These are phyloP conservation scores for Cladosporium sphaerospermum DNA, from an alignment of 2,329 filamentous ascomycete genomes.

Conservation along the genomic window DNA sequence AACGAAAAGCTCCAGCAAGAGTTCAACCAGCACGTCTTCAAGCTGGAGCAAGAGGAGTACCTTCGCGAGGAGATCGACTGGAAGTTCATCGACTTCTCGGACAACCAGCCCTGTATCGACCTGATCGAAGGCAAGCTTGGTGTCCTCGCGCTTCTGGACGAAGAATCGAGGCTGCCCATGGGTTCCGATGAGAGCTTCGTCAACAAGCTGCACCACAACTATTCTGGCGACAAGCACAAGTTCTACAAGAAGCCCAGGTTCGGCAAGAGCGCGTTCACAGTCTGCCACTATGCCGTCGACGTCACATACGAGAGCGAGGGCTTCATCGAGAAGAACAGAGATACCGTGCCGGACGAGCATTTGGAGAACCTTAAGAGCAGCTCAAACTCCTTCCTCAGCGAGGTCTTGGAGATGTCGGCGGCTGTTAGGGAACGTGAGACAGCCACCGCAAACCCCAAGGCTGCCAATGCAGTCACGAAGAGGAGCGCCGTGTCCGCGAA, in stretches of 20 bases:
- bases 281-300: constrained; percentile 96
- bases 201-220: constrained; percentile 92
- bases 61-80: constrained; percentile 96
- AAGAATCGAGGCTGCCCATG: constrained; percentile 95
- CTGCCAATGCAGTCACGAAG: constrained; percentile 64
- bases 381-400: constrained; percentile 74
- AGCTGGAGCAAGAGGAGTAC: constrained; percentile 96
- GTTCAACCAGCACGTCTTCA: constrained; percentile 99
- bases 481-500: constrained; percentile 88
- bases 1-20: constrained; percentile 99
- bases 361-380: constrained; percentile 85
- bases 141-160: constrained; percentile 84
- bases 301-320: constrained; percentile 98
- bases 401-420: constrained; percentile 79
- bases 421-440: constrained; percentile 85
- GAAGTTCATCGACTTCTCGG: constrained; percentile 99
- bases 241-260: constrained; percentile 99
- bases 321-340: constrained; percentile 98
- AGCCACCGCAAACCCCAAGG: constrained; percentile 58
- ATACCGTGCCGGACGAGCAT: constrained; percentile 97
- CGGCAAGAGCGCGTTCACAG: constrained; percentile 93
- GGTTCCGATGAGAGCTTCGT: constrained; percentile 96
- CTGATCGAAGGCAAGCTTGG: constrained; percentile 95
- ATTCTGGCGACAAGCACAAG: constrained; percentile 79
- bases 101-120: constrained; percentile 98